Evolutionary conservation across 2,329 filamentous ascomycete species (phyloP).

Genomic region (Plenodomus tracheiphilus): DNA sequence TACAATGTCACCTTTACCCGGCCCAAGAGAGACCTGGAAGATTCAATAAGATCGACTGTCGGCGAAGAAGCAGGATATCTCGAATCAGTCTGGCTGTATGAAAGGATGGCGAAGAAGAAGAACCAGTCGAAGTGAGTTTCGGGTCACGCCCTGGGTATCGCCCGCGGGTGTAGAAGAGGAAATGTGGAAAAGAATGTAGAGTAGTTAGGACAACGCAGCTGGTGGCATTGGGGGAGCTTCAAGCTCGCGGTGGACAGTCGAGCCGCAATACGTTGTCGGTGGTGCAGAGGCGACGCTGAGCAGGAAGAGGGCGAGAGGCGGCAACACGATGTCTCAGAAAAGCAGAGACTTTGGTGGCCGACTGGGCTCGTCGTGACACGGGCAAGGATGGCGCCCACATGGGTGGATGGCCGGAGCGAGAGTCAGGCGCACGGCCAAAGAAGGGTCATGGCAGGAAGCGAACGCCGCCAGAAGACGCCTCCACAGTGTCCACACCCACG

Average conservation of each 20-base stretch:
- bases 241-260: constrained; percentile 27
- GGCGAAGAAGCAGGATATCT: constrained; percentile 1
- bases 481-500: constrained; percentile 22
- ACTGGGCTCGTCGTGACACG: constrained; percentile 31
- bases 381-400: constrained; percentile 18
- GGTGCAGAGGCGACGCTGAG: constrained; percentile 19
- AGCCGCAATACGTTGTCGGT: too few relatives aligned
- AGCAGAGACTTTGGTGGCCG: constrained; percentile 27
- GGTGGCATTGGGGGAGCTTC: constrained; percentile 29
- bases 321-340: constrained; percentile 25
- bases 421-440: constrained; percentile 24
- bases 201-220: constrained; percentile 14
- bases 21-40: constrained; percentile 27
- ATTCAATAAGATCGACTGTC: constrained; percentile 22
- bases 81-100: neutral
- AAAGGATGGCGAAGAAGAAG: neutral
- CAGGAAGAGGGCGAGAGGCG: constrained; percentile 17
- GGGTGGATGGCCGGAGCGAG: constrained; percentile 3
- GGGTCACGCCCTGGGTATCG: constrained; percentile 14
- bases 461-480: constrained; percentile 30
- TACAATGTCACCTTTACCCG: constrained; percentile 50
- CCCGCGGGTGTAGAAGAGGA: constrained; percentile 12
- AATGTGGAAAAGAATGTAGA: constrained; percentile 19
- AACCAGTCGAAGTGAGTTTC: neutral
- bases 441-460: constrained; percentile 24